Conservation (phyloP, 257 asterid genomes). For the Solanum bukasovii region DNA sequence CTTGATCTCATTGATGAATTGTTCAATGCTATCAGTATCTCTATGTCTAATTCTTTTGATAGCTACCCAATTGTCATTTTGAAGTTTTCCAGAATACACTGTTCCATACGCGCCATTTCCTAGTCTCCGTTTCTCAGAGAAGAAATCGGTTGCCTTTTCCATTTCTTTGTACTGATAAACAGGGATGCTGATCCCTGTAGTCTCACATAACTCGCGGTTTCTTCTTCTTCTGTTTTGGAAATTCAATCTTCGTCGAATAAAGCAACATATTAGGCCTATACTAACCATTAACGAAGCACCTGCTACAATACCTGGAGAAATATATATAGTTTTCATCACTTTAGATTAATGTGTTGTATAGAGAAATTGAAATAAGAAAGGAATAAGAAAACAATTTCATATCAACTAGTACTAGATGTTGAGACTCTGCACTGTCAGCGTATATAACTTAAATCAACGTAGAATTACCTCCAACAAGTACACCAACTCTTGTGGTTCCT, state of each 20-base stretch:
- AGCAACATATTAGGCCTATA: conserved; percentile 41
- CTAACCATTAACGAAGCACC: conserved; percentile 57
- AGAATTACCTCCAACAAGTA: conserved; percentile 54
- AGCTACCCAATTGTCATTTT: conserved; percentile 60
- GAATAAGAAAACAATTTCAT: neutral
- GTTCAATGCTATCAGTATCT: conserved; percentile 41
- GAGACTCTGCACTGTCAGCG: neutral
- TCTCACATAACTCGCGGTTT: conserved; percentile 29
- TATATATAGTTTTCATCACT: neutral
- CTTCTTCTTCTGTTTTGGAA: conserved; percentile 25
- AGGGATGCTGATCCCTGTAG: conserved; percentile 63
- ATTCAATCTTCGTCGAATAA: conserved; percentile 32
- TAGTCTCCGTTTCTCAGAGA: conserved; percentile 56
- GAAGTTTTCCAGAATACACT: conserved; percentile 56
- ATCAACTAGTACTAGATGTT: neutral
- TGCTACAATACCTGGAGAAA: conserved; percentile 43
- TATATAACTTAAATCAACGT: neutral
- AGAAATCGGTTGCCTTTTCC: conserved; percentile 59
- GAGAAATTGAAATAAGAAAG: neutral
- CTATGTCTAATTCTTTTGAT: conserved; percentile 44
- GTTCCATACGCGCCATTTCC: conserved; percentile 82
- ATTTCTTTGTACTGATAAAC: conserved; percentile 50
- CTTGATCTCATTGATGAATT: conserved; percentile 67
- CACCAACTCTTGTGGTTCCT: conserved; percentile 71
- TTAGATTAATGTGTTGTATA: neutral